A percentile compares a stretch with the other conserved stretches of the same genome.
Evolutionary conservation across 2,329 filamentous ascomycete species (phyloP).

Genomic region (Aspergillus sp.): DNA sequence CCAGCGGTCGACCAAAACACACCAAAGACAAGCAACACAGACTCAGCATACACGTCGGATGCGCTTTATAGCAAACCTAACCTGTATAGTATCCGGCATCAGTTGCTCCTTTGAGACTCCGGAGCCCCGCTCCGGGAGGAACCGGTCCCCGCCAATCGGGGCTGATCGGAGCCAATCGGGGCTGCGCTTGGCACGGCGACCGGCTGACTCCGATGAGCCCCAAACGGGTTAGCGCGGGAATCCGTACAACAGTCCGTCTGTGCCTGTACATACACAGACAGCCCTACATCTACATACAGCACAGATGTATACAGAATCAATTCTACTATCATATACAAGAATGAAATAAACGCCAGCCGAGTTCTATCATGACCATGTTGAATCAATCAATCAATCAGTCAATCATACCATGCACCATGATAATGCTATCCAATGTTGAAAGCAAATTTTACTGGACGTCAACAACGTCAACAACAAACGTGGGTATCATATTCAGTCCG

Average conservation of each 20-base stretch:
- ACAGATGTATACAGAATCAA: slow-evolving; percentile 1
- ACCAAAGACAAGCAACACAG: too few relatives aligned
- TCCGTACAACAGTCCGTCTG: too few relatives aligned
- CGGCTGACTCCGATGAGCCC: slow-evolving; percentile 18
- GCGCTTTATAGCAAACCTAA: not conserved
- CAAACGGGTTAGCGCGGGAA: slow-evolving; percentile 5
- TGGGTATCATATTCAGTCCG: slow-evolving; percentile 34
- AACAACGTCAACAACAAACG: slow-evolving; percentile 12
- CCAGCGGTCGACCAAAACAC: too few relatives aligned
- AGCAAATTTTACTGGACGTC: slow-evolving; percentile 9
- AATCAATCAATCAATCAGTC: slow-evolving; percentile 9
- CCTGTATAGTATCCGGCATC: slow-evolving; percentile 2
- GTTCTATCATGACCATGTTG: slow-evolving; percentile 20
- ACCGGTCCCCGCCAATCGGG: slow-evolving; percentile 1
- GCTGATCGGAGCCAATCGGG: not conserved
- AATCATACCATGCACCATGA: slow-evolving; percentile 1
- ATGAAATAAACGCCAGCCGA: slow-evolving; percentile 10
- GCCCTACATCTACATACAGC: too few relatives aligned
- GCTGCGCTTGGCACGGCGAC: slow-evolving; percentile 7
- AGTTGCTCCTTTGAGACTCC: too few relatives aligned
- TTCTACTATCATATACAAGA: not conserved
- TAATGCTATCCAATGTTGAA: slow-evolving; percentile 12
- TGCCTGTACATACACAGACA: too few relatives aligned
- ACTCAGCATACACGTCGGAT: not conserved
- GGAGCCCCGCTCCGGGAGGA: too few relatives aligned